Base-by-base conservation (phyloP, 2,329 filamentous ascomycete species). In the Cercospora berteroae region DNA sequence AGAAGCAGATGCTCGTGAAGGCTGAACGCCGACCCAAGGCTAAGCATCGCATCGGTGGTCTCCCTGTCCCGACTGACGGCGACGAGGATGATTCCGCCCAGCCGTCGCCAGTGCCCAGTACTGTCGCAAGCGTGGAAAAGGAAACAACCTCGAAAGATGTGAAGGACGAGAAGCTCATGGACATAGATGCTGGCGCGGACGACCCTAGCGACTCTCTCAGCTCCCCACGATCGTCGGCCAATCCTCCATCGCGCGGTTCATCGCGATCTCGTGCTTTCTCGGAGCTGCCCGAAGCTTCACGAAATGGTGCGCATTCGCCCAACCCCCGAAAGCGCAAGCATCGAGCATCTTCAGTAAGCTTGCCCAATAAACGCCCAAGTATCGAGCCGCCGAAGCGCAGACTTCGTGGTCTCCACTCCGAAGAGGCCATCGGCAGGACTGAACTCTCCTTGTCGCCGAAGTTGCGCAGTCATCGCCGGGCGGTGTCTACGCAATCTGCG, bases 401-500 rank as follows among this genome's bases (percentile, higher is more conserved):
- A 31, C 66, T 74, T 44, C 74, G 74, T 18, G 73, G 73, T 13
- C 65, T 75, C 52, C 70, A 77, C 48, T 75, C 74, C 8, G 75
- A 77, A 57, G 76, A 73, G 56, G 48, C 66, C 6, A 50, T 18
- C 25, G 68, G 64, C 23, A 60, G 68, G 25, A 66, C 64, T 8
- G 77, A 81, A 64, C 78, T 85, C 69, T 91, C 89, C 9, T 79
- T 82, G 20, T 91, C 89, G 18, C 89, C 89, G 10, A 86, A 83
- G 58, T 77, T 81, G 59, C 84, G 85, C 71, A 76, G 79, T 29
- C 89, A 91, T 75, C 85, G 88, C 63, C 84, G 89, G 67, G 90
- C 88, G 71, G 80, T 83, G 29, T 91, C 89, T 2, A 89, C 86
- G 0, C 88, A 90, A 73, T 81, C 89, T 20, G 83, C 86, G 1